phyloP scores from a whole-genome alignment of 2,329 filamentous ascomycete genomes.

The Neoascochyta sp. region DNA sequence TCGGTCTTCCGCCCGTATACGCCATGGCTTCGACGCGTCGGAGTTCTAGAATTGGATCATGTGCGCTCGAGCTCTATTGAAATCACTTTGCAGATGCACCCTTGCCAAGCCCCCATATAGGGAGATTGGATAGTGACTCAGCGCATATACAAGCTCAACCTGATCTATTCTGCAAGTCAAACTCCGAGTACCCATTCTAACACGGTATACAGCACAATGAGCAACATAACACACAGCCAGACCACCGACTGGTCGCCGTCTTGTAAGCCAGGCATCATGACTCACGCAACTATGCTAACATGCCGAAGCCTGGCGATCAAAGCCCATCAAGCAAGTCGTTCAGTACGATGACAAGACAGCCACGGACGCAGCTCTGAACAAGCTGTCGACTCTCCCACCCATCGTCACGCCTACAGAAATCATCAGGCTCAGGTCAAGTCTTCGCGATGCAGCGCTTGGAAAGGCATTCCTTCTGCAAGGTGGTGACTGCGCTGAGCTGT shows the following conservation, averaged over 20 bases:
- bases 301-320: conserved; percentile 64
- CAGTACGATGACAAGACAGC: conserved; percentile 61
- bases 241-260: conserved; percentile 38
- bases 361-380: conserved; percentile 57
- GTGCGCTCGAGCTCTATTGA: conserved; percentile 16
- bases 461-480: conserved; percentile 94
- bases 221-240: conserved; percentile 8
- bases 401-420: conserved; percentile 81
- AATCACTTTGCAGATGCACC: conserved; percentile 15
- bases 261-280: conserved; percentile 24
- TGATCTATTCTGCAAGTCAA: not conserved
- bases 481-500: conserved; percentile 94
- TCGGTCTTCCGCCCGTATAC: too few relatives aligned
- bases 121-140: conserved; percentile 13
- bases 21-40: too few relatives aligned
- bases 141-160: not conserved
- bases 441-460: conserved; percentile 82
- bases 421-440: conserved; percentile 68
- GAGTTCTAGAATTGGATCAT: conserved; percentile 26
- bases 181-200: not conserved
- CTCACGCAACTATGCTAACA: conserved; percentile 8
- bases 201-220: conserved; percentile 3
- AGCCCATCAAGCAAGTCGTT: conserved; percentile 75
- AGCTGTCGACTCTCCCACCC: conserved; percentile 68
- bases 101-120: conserved; percentile 19